A percentile compares a stretch with the other conserved stretches of the same genome.
Evolutionary conservation across 805 yeast genomes (phyloP).

Genomic region (Metschnikowia amazonensis): DNA sequence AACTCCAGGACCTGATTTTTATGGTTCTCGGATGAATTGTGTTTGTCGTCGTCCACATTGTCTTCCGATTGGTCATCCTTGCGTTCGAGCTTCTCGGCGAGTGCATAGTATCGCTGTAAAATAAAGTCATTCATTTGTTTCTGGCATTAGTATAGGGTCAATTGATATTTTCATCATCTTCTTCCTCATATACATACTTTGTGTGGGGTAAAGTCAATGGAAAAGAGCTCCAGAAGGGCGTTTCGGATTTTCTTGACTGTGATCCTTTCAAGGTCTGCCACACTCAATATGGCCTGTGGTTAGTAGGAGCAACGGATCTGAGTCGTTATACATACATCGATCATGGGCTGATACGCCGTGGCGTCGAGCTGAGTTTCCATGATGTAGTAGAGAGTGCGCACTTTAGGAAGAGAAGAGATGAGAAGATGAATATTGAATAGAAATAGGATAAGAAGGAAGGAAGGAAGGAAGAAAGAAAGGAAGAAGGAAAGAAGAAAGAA

Average conservation of each 20-base stretch:
- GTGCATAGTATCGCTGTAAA: conserved; percentile 50
- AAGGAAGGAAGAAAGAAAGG: too few relatives aligned
- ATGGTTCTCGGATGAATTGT: too few relatives aligned
- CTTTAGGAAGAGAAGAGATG: too few relatives aligned
- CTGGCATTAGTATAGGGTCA: conserved; percentile 29
- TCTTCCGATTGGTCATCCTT: too few relatives aligned
- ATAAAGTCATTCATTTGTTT: conserved; percentile 59
- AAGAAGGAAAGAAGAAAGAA: too few relatives aligned
- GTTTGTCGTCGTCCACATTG: too few relatives aligned
- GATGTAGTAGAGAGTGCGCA: background rate
- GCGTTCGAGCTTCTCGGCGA: conserved; percentile 35
- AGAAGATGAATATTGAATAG: too few relatives aligned
- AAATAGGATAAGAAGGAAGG: too few relatives aligned
- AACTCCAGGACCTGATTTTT: too few relatives aligned
- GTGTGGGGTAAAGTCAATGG: conserved; percentile 46
- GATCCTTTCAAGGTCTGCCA: conserved; percentile 63
- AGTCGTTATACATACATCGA: conserved; percentile 15
- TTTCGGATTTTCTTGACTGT: conserved; percentile 68
- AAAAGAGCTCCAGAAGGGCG: conserved; percentile 69
- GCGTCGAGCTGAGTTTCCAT: background rate
- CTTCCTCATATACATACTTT: conserved; percentile 34
- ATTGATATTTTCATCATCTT: background rate
- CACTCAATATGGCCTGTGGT: conserved; percentile 63
- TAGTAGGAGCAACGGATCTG: conserved; percentile 12
- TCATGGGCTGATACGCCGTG: conserved; percentile 14